Conservation (phyloP, 1,284 basidiomycete species). For the Tilletiopsis washingtonensis region DNA sequence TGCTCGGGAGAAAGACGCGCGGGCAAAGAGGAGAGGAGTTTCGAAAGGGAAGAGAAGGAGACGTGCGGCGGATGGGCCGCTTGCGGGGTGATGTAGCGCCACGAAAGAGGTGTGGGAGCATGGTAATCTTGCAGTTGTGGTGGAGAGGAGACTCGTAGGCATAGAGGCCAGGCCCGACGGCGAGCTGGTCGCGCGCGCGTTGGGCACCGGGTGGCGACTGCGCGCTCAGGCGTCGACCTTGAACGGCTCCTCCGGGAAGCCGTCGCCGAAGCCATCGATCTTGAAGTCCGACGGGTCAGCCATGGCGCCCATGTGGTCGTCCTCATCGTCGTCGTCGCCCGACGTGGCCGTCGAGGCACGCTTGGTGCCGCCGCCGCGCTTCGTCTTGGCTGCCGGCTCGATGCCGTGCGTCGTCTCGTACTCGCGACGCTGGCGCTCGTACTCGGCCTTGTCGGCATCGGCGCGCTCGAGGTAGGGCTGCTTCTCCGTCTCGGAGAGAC, state of each 20-base stretch:
- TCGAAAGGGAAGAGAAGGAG: too few relatives aligned
- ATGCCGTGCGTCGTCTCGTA: constrained; percentile 23
- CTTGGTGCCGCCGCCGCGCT: background rate
- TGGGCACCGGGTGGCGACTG: too few relatives aligned
- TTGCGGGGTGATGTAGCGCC: too few relatives aligned
- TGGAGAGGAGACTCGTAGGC: too few relatives aligned
- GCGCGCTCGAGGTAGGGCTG: constrained; percentile 39
- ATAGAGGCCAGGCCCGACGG: too few relatives aligned
- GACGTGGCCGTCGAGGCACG: background rate
- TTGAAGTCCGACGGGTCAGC: background rate
- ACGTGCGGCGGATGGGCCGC: too few relatives aligned
- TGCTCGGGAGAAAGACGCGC: too few relatives aligned
- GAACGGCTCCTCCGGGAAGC: background rate
- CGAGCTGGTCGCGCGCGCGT: too few relatives aligned
- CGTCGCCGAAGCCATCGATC: background rate
- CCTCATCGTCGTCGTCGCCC: constrained; percentile 1
- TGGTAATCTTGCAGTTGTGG: too few relatives aligned
- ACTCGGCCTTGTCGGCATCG: constrained; percentile 38
- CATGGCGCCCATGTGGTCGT: background rate
- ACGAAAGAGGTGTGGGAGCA: too few relatives aligned
- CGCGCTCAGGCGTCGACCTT: background rate
- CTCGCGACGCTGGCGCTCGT: constrained; percentile 33
- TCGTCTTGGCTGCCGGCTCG: background rate
- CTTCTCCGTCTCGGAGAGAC: constrained; percentile 81
- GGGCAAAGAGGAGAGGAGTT: too few relatives aligned